Conservation (phyloP, 2,329 filamentous ascomycete species). For the Thelonectria discophora region DNA sequence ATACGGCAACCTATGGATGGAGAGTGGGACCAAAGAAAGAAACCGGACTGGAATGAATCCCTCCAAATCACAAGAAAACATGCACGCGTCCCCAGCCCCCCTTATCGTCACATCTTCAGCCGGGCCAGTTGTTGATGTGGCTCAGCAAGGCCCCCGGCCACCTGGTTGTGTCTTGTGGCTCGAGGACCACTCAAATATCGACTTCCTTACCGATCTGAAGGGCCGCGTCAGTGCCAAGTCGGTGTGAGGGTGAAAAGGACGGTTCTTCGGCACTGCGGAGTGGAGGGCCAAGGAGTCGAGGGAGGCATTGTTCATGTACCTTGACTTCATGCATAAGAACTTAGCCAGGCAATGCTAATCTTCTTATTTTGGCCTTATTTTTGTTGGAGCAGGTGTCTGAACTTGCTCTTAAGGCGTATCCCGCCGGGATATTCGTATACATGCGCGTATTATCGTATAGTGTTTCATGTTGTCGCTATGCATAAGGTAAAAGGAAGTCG, state of each 20-base stretch:
- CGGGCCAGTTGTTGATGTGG: constrained; percentile 7
- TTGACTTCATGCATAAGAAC: constrained; percentile 6
- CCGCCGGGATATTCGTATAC: not conserved
- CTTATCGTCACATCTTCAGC: not conserved
- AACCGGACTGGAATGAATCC: not conserved
- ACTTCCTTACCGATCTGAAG: not conserved
- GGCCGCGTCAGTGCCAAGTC: constrained; percentile 42
- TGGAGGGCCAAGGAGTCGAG: constrained; percentile 36
- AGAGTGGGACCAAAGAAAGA: not conserved
- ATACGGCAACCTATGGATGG: not conserved
- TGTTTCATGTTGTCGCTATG: not conserved
- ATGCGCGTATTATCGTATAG: constrained; percentile 4
- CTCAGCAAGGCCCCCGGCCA: constrained; percentile 4
- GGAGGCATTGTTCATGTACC: constrained; percentile 15
- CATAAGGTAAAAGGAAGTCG: too few species aligned
- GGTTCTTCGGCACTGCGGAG: constrained; percentile 33
- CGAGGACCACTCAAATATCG: constrained; percentile 14
- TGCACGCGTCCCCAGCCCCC: not conserved
- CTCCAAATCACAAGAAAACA: not conserved
- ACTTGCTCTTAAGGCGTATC: not conserved
- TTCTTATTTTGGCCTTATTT: constrained; percentile 7
- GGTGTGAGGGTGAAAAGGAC: constrained; percentile 21
- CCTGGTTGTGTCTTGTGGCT: constrained; percentile 20
- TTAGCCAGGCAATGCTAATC: not conserved
- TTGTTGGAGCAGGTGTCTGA: constrained; percentile 4